Base-by-base conservation (phyloP, 2,329 filamentous ascomycete genomes). In the Epichloe sylvatica region DNA sequence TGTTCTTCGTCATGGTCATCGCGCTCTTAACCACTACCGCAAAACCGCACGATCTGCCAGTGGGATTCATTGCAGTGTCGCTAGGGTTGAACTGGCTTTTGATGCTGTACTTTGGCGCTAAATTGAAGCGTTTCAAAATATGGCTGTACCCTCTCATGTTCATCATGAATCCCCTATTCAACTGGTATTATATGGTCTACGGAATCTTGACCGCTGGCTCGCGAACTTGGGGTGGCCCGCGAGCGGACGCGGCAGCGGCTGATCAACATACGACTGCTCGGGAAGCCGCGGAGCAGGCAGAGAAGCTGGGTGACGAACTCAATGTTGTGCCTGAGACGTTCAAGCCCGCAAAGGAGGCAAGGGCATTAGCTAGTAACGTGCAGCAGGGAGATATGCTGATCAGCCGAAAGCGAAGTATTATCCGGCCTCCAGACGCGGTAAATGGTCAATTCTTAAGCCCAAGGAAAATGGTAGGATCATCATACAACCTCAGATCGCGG, bases 121-220 rank as follows among this genome's bases (percentile, higher is more conserved):
- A 87, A 67, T 77, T 97, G 45, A 82, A 83, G 53, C 79, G 92
- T 11, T 96, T 84, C 72, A 97, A 98, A 72, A 85, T 94, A 54
- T 91, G 87, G 83, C 73, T 97, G 5, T 97, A 97, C 63, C 91
- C 91, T 0, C 60, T 97, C 54, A 96, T 97, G 89, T 97, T 96
- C 63, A 69, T 95, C 44, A 66, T 96, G 54, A 97, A 96, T 62
- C 91, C 92, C 0, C 94, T 97, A 62, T 90, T 96, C 75, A 97
- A 97, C 67, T 97, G 91, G 91, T 78, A 88, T 51, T 97, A 97
- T 70, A 95, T 96, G 85, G 84, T 95, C 2, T 95, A 96, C 64
- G 90, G 89, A 42, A 94, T 95, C 57, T 92, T 94, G 66, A 96
- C 91, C 0, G 89, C 90, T 33, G 89, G 90, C 19, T 88, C 95